phyloP scores from a whole-genome alignment of 2,329 filamentous ascomycete genomes.

The Chrysoporthe austroafricana region DNA sequence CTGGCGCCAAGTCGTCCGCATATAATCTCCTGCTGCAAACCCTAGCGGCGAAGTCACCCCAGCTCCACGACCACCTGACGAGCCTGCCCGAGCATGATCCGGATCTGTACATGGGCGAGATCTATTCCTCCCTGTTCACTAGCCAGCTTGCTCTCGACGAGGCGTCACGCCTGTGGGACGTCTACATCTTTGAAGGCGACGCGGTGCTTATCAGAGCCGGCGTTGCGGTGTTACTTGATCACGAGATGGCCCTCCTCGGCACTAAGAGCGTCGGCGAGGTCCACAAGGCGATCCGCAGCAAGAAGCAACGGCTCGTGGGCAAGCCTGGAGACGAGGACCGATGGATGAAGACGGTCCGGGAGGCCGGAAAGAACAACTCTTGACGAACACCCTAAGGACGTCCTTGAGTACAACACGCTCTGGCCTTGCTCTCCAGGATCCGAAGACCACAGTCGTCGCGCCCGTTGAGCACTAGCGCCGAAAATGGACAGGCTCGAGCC shows the following conservation, averaged over 20 bases:
- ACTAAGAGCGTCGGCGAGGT: constrained; percentile 51
- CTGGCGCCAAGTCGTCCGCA: constrained; percentile 68
- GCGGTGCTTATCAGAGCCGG: constrained; percentile 70
- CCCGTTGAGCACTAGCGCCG: neutral
- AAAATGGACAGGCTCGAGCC: neutral
- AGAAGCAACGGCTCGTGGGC: constrained; percentile 42
- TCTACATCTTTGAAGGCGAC: constrained; percentile 83
- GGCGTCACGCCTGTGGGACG: constrained; percentile 76
- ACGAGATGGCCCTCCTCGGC: constrained; percentile 56
- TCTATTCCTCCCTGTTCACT: constrained; percentile 70
- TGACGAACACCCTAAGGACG: neutral
- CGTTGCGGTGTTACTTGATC: constrained; percentile 65
- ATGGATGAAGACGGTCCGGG: constrained; percentile 47
- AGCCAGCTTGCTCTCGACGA: constrained; percentile 67
- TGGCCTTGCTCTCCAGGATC: neutral
- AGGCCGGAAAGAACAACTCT: constrained; percentile 41
- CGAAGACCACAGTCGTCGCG: neutral
- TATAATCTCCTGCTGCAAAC: constrained; percentile 72
- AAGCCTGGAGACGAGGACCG: constrained; percentile 53
- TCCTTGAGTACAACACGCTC: neutral
- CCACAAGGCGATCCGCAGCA: constrained; percentile 41
- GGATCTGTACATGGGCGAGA: constrained; percentile 58
- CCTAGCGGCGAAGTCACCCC: constrained; percentile 65
- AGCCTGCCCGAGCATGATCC: constrained; percentile 51
- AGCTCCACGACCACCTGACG: constrained; percentile 67